These are phyloP conservation scores for Kwoniella heveanensis DNA, from an alignment of 768 basidiomycete genomes.

Conservation along the genomic window DNA sequence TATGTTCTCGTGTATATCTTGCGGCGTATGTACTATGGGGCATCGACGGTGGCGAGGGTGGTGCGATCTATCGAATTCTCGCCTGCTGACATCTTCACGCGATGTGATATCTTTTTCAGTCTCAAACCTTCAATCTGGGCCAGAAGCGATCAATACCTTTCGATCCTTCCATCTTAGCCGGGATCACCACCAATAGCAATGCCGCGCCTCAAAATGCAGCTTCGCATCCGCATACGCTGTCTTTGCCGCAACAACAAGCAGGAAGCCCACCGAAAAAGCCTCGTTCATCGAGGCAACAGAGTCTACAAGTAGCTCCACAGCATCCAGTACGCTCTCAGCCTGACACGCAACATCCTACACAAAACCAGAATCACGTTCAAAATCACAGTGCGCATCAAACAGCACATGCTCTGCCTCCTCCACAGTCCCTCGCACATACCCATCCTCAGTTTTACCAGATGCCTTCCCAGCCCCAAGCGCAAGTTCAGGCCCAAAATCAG, in stretches of 20 bases:
- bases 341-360: neutral
- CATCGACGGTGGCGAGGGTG: no score
- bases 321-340: neutral
- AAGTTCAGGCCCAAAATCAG: no score
- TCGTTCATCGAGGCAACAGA: constrained; percentile 7
- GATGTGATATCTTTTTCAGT: neutral
- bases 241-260: constrained; percentile 5
- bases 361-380: constrained; percentile 9
- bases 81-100: no score
- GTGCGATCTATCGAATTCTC: no score
- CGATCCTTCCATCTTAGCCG: constrained; percentile 16
- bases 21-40: no score
- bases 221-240: constrained; percentile 6
- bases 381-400: constrained; percentile 4
- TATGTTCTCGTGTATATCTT: no score
- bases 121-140: constrained; percentile 12
- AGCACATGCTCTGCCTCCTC: constrained; percentile 12
- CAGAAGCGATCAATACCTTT: constrained; percentile 26
- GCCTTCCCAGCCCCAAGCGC: neutral
- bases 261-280: constrained; percentile 29
- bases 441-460: constrained; percentile 5
- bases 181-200: constrained; percentile 3
- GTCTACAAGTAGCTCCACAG: neutral
- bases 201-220: neutral
- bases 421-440: neutral